Percentiles rank a stretch among this genome's conserved stretches.
These are phyloP conservation scores for Lactifluus pinguis DNA, from an alignment of 768 basidiomycete genomes.

Conservation along the genomic window DNA sequence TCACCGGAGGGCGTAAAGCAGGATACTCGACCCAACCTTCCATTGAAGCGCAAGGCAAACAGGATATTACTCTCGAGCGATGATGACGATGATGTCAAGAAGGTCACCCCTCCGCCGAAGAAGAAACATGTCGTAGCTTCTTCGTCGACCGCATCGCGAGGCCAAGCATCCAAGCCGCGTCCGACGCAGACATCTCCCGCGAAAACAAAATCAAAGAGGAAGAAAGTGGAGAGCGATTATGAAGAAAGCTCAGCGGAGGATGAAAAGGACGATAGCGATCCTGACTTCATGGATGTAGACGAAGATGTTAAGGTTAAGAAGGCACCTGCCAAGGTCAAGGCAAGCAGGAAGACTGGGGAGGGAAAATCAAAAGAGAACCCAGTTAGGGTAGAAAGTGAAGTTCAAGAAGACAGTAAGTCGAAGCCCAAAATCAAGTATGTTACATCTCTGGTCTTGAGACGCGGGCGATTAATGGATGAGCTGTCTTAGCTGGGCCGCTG, in stretches of 20 bases:
- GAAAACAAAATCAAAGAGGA: slow-evolving; percentile 25
- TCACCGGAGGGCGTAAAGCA: not conserved
- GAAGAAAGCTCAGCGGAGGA: slow-evolving; percentile 27
- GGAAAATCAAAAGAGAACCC: slow-evolving; percentile 19
- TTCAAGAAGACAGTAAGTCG: slow-evolving; percentile 20
- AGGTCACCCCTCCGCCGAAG: slow-evolving; percentile 8
- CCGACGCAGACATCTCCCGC: slow-evolving; percentile 2
- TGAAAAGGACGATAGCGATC: slow-evolving; percentile 20
- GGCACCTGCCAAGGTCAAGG: slow-evolving; percentile 18
- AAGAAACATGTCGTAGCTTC: slow-evolving; percentile 8
- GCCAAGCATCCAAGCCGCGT: slow-evolving; percentile 8
- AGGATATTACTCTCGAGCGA: slow-evolving; percentile 10
- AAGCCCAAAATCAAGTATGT: slow-evolving; percentile 33
- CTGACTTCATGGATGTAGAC: slow-evolving; percentile 18
- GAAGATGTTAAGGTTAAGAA: slow-evolving; percentile 13
- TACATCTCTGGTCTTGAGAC: not conserved
- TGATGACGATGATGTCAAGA: slow-evolving; percentile 19
- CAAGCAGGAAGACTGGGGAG: slow-evolving; percentile 4
- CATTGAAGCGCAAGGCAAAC: slow-evolving; percentile 19
- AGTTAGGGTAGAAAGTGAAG: slow-evolving; percentile 8
- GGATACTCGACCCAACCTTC: not conserved
- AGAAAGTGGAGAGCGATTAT: slow-evolving; percentile 28
- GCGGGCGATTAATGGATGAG: not conserved
- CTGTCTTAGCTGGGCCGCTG: slow-evolving; percentile 37
- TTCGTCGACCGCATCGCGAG: not conserved